Base-by-base conservation (phyloP, 805 yeast genomes). In the Yamadazyma sp. region DNA sequence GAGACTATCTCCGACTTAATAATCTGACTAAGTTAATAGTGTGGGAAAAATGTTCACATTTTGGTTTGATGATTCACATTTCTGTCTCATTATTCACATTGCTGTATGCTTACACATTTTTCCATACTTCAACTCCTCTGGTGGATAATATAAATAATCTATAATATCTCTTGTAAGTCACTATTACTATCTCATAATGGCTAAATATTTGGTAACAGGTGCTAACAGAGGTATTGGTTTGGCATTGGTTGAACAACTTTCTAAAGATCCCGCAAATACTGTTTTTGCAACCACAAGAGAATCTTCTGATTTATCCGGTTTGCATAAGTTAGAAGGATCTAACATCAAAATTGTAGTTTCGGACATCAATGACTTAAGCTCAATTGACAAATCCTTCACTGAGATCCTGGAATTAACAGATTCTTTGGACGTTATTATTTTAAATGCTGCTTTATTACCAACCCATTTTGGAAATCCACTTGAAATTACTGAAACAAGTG, bases 191-290 rank as follows among this genome's bases (percentile, higher is more conserved):
- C n/a, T n/a, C 23, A 22, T 9, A 23, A 31, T 31, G 35, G 19
- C 35, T 18, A 17, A 18, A 19, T 33, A 33, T 27, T 42, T 50
- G 8, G 31, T 49, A 16, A 58, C 70, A 2, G 75, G 76, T 10
- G 68, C 68, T 14, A 62, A 68, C 15, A 53, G 67, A 36, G 74
- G 74, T 4, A 60, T 69, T 32, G 75, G 75, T 5, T 52, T 53
- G 12, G 53, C 50, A 1, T 43, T 67, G 6, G 57, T 50, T 3
- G 50, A 55, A 27, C 46, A 47, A 25, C 41, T 65, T 15, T 44
- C 55, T 21, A 22, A 29, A 34, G 39, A 47, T 29, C 20, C 59
- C 54, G 27, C 47, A 48, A 32, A 52, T 50, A 31, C 63, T 52
- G 49, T 72, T 62, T 31, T 69, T 59, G 49, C 69, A 69, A 43